phyloP scores from a whole-genome alignment of 2,329 filamentous ascomycete genomes.

The Geoglossum cookeanum region DNA sequence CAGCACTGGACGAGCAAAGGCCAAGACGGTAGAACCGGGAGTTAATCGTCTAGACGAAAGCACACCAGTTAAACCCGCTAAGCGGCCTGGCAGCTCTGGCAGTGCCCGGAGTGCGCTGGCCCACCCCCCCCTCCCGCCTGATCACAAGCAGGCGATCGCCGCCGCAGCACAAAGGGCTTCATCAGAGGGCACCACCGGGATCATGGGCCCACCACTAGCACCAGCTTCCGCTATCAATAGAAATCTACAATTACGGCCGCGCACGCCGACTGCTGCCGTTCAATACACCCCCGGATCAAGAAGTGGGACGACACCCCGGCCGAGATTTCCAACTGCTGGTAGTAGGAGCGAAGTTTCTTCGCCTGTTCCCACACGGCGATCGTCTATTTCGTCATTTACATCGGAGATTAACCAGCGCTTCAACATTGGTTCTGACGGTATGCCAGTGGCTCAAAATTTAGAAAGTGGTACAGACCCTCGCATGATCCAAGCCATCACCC shows the following conservation, averaged over 20 bases:
- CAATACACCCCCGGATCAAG: conserved; percentile 8
- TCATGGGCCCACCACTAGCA: conserved; percentile 70
- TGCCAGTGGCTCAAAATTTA: conserved; percentile 39
- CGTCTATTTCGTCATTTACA: conserved; percentile 85
- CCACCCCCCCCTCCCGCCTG: conserved; percentile 57
- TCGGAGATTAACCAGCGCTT: conserved; percentile 88
- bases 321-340: conserved; percentile 11
- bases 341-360: conserved; percentile 15
- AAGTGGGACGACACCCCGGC: conserved; percentile 14
- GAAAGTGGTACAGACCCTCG: conserved; percentile 64
- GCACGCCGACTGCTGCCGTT: conserved; percentile 8
- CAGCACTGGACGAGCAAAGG: neutral
- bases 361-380: conserved; percentile 35
- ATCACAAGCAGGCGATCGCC: conserved; percentile 72
- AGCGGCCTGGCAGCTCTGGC: conserved; percentile 51
- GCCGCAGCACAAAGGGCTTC: conserved; percentile 45
- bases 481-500: conserved; percentile 97
- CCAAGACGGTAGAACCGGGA: neutral
- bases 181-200: conserved; percentile 22
- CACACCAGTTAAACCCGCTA: conserved; percentile 15
- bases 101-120: conserved; percentile 39
- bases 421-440: conserved; percentile 45
- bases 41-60: conserved; percentile 1
- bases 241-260: conserved; percentile 11
- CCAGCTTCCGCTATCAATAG: conserved; percentile 55